Percentiles rank a stretch among this genome's conserved stretches.
Evolutionary conservation across 345 rosid species (phyloP).

Genomic region (Combretum micranthum): DNA sequence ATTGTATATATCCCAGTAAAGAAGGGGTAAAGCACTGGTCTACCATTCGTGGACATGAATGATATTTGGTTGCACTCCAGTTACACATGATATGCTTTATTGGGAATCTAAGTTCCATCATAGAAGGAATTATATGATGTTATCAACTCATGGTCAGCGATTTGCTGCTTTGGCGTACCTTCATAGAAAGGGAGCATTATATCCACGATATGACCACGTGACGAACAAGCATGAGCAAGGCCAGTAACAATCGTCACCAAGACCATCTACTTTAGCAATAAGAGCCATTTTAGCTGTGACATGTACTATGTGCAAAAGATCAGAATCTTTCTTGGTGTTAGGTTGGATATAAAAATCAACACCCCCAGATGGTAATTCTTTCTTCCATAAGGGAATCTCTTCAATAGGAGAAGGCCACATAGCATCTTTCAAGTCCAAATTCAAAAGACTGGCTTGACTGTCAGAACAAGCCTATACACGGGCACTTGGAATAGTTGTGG

Average conservation of each 20-base stretch:
- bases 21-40: conserved; percentile 44
- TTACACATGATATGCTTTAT: conserved; percentile 40
- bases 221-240: conserved; percentile 44
- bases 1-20: conserved; percentile 58
- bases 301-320: conserved; percentile 35
- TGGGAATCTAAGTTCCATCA: conserved; percentile 40
- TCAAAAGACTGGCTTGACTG: conserved; percentile 3
- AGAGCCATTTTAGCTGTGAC: conserved; percentile 59
- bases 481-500: too few relatives aligned
- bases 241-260: conserved; percentile 59
- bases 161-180: conserved; percentile 32
- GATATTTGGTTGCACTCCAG: conserved; percentile 44
- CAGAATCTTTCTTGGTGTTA: conserved; percentile 30
- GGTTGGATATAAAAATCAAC: conserved; percentile 12
- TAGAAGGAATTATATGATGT: conserved; percentile 31
- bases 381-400: conserved; percentile 47
- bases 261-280: conserved; percentile 62
- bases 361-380: conserved; percentile 33
- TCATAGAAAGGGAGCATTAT: conserved; percentile 54
- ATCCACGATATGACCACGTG: conserved; percentile 43
- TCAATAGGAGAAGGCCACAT: conserved; percentile 47
- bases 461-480: conserved; percentile 20
- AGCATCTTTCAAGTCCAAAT: conserved; percentile 7
- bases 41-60: conserved; percentile 65
- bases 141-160: conserved; percentile 24